Percentiles rank a stretch among this genome's conserved stretches.
phyloP scores from a whole-genome alignment of 352 stramenopile genomes.

The Globisporangium echinulatum region DNA sequence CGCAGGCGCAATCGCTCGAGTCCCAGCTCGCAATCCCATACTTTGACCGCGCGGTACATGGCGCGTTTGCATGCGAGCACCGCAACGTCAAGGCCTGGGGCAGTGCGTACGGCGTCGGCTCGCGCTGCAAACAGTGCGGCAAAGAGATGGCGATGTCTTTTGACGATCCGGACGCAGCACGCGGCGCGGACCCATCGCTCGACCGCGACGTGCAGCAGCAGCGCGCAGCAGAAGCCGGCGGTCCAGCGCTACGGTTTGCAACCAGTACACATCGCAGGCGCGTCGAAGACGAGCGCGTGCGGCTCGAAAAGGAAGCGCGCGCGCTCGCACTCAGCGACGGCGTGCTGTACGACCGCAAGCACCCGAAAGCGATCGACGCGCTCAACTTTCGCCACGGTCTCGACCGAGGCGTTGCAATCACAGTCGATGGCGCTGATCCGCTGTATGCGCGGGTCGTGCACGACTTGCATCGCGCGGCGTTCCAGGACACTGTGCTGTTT shows the following conservation, averaged over 20 bases:
- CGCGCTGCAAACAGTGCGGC: slow-evolving; percentile 56
- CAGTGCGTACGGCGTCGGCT: slow-evolving; percentile 44
- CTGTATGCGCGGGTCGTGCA: slow-evolving; percentile 42
- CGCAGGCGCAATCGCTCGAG: slow-evolving; percentile 7
- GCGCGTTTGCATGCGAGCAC: slow-evolving; percentile 50
- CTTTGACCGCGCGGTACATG: slow-evolving; percentile 36
- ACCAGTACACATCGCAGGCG: slow-evolving; percentile 28
- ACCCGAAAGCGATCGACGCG: slow-evolving; percentile 58
- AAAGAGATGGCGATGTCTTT: slow-evolving; percentile 61
- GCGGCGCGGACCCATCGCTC: slow-evolving; percentile 38
- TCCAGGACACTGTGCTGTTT: slow-evolving; percentile 61
- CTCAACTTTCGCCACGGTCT: slow-evolving; percentile 69
- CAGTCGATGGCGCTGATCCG: slow-evolving; percentile 25
- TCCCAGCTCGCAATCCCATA: slow-evolving; percentile 49
- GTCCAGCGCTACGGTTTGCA: slow-evolving; percentile 27
- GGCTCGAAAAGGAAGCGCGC: slow-evolving; percentile 64
- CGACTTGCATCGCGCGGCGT: slow-evolving; percentile 46
- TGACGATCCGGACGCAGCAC: slow-evolving; percentile 40
- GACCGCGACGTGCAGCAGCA: slow-evolving; percentile 47
- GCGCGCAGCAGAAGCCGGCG: slow-evolving; percentile 36
- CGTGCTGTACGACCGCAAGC: slow-evolving; percentile 50
- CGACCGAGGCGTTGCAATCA: slow-evolving; percentile 25
- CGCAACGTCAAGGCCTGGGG: slow-evolving; percentile 60
- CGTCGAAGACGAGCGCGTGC: slow-evolving; percentile 55
- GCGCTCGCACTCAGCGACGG: slow-evolving; percentile 42